These are phyloP conservation scores for Pseudozyma tsukubaensis DNA, from an alignment of 1,284 basidiomycete genomes.

Conservation along the genomic window DNA sequence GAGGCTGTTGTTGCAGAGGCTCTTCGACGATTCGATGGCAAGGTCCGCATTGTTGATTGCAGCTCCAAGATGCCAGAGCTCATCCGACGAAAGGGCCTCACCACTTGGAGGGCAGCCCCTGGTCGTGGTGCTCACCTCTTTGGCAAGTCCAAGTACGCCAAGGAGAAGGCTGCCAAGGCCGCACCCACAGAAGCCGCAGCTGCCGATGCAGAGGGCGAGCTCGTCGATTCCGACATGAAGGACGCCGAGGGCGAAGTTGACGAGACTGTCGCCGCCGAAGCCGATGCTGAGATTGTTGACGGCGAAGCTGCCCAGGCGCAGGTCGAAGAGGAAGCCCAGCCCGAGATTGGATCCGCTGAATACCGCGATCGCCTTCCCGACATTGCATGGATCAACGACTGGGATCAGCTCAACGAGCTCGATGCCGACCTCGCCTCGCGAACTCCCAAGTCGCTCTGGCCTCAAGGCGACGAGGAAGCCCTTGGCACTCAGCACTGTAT, in stretches of 20 bases:
- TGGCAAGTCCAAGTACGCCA: slow-evolving; percentile 46
- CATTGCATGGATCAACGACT: slow-evolving; percentile 63
- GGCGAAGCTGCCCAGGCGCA: slow-evolving; percentile 8
- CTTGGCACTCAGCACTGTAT: slow-evolving; percentile 62
- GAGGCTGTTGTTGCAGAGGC: slow-evolving; percentile 92
- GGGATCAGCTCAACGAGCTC: slow-evolving; percentile 58
- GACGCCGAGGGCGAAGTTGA: slow-evolving; percentile 44
- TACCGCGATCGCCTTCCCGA: slow-evolving; percentile 56
- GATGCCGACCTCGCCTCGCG: slow-evolving; percentile 58
- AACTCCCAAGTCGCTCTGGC: slow-evolving; percentile 63
- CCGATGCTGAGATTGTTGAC: slow-evolving; percentile 2
- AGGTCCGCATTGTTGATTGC: slow-evolving; percentile 85
- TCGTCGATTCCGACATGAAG: slow-evolving; percentile 38
- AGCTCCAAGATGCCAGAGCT: slow-evolving; percentile 79
- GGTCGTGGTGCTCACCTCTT: slow-evolving; percentile 59
- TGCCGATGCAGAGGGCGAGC: slow-evolving; percentile 26
- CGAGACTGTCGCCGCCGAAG: slow-evolving; percentile 9
- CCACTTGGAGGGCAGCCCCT: slow-evolving; percentile 64
- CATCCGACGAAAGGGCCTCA: slow-evolving; percentile 72
- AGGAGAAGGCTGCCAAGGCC: slow-evolving; percentile 33
- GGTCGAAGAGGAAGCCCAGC: slow-evolving; percentile 17
- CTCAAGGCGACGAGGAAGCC: slow-evolving; percentile 63
- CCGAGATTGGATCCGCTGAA: slow-evolving; percentile 41
- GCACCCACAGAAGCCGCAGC: slow-evolving; percentile 24
- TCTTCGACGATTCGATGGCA: slow-evolving; percentile 69